Evolutionary conservation across 2,329 filamentous ascomycete genomes (phyloP).

Genomic region (Pestalotiopsis sp.): DNA sequence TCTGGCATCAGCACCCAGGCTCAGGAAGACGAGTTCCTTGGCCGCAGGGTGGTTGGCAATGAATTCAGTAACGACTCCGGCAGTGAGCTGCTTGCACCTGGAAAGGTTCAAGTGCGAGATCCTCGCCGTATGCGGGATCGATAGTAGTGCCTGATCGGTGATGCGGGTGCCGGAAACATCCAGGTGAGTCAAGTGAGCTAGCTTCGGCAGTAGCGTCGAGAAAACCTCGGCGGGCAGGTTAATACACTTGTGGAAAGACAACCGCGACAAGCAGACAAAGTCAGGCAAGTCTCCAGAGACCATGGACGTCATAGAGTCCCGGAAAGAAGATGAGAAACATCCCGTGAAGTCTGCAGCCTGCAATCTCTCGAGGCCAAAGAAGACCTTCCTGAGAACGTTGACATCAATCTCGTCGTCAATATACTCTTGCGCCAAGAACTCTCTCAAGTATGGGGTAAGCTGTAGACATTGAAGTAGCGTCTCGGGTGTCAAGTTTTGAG

Average conservation of each 20-base stretch:
- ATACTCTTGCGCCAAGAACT: slow-evolving; percentile 81
- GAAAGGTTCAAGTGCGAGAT: slow-evolving; percentile 80
- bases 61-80: slow-evolving; percentile 70
- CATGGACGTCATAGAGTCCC: slow-evolving; percentile 62
- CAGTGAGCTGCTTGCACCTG: slow-evolving; percentile 72
- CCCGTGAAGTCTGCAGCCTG: slow-evolving; percentile 77
- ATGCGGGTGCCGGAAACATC: slow-evolving; percentile 80
- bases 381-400: slow-evolving; percentile 71
- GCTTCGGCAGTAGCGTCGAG: slow-evolving; percentile 71
- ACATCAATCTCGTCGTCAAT: slow-evolving; percentile 74
- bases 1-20: slow-evolving; percentile 72
- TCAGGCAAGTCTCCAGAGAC: slow-evolving; percentile 57
- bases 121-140: slow-evolving; percentile 71
- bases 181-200: slow-evolving; percentile 72
- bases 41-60: slow-evolving; percentile 72
- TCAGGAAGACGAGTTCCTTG: slow-evolving; percentile 69
- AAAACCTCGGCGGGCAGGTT: slow-evolving; percentile 70
- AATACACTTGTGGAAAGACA: slow-evolving; percentile 80
- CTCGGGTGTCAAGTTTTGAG: slow-evolving; percentile 74
- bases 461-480: slow-evolving; percentile 74
- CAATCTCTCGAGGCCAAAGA: slow-evolving; percentile 67
- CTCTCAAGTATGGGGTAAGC: slow-evolving; percentile 73
- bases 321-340: slow-evolving; percentile 71
- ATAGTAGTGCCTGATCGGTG: slow-evolving; percentile 70
- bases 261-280: slow-evolving; percentile 62